Evolutionary conservation across 345 rosid species (phyloP).

Genomic region (Gossypium ekmanianum): DNA sequence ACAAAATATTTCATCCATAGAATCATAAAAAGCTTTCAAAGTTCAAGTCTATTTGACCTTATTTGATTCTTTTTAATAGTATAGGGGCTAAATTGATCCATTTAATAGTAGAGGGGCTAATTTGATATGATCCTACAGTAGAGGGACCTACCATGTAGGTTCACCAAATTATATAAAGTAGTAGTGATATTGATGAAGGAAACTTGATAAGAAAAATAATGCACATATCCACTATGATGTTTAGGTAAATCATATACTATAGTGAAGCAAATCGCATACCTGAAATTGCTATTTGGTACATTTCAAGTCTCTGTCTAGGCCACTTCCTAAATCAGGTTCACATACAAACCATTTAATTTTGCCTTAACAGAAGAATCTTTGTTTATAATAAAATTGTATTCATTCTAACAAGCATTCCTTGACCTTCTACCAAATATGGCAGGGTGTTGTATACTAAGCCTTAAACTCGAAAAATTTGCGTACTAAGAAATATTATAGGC

Average conservation of each 20-base stretch:
- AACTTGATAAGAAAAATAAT: too few species aligned
- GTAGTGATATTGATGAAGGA: not conserved
- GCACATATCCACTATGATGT: too few species aligned
- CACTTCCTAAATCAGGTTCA: constrained; percentile 1
- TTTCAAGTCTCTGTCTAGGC: constrained; percentile 3
- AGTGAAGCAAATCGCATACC: constrained; percentile 1
- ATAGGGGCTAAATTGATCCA: too few species aligned
- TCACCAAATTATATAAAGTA: too few species aligned
- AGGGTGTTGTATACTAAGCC: constrained; percentile 6
- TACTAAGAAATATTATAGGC: constrained; percentile 7
- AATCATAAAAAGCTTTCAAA: too few species aligned
- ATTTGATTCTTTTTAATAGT: too few species aligned
- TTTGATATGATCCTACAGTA: too few species aligned
- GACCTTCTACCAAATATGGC: constrained; percentile 8
- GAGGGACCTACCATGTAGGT: too few species aligned
- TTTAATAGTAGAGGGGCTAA: too few species aligned
- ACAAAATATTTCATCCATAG: too few species aligned
- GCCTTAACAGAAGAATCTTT: constrained; percentile 14
- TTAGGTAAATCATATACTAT: not conserved
- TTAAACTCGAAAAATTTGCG: constrained; percentile 13
- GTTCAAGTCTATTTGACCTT: too few species aligned
- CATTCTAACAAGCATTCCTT: constrained; percentile 10
- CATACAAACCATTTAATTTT: not conserved
- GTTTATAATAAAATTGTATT: not conserved
- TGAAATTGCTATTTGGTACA: too few species aligned